These are phyloP conservation scores for Antitrichia curtipendula DNA, from an alignment of 225 moss, liverwort and hornwort species.

Conservation along the genomic window DNA sequence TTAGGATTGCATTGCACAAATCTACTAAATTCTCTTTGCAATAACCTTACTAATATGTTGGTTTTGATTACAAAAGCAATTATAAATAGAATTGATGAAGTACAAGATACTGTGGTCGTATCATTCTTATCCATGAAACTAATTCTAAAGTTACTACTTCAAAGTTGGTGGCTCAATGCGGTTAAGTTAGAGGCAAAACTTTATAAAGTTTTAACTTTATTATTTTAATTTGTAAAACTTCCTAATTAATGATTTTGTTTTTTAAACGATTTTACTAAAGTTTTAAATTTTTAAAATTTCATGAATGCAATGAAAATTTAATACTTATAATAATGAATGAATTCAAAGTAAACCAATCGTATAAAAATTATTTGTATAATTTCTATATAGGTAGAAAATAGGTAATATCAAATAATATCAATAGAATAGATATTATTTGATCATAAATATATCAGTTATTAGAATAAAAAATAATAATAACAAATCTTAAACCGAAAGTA, in stretches of 20 bases:
- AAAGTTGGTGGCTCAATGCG: background rate
- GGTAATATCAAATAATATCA: too few species aligned
- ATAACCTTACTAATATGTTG: background rate
- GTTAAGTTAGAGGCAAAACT: background rate
- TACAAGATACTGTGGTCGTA: background rate
- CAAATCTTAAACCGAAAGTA: background rate
- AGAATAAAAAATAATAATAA: background rate
- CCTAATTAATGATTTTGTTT: background rate
- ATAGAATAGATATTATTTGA: too few species aligned
- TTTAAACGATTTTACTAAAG: background rate
- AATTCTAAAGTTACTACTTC: background rate
- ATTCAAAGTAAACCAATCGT: too few species aligned
- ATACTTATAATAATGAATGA: too few species aligned
- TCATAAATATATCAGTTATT: too few species aligned
- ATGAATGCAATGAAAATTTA: background rate
- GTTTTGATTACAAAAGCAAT: background rate
- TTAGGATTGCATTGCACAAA: background rate
- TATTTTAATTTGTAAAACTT: too few species aligned
- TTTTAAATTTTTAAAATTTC: rapidly evolving
- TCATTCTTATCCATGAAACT: background rate
- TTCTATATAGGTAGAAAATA: too few species aligned
- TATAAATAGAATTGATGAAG: too few species aligned
- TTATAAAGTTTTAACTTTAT: too few species aligned
- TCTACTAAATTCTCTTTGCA: background rate
- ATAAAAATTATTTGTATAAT: too few species aligned